Conservation (phyloP, 257 asterid species). For the Przewalskia tangutica region DNA sequence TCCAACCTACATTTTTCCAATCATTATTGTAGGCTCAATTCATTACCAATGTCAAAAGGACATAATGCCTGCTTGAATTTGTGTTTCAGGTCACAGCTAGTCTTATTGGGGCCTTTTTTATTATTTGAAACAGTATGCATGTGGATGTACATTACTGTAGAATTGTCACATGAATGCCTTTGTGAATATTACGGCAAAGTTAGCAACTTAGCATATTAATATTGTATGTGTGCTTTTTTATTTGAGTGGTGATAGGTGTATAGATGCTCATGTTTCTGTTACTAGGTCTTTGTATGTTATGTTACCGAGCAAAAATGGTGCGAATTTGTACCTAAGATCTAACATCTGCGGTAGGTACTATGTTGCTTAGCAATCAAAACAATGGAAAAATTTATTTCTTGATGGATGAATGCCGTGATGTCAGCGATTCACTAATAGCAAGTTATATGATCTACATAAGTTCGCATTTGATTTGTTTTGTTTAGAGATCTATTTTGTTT, state of each 20-base stretch:
- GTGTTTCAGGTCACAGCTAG: not conserved
- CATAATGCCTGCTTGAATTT: not conserved
- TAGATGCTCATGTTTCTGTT: not conserved
- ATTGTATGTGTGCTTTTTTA: not conserved
- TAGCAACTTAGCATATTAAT: not conserved
- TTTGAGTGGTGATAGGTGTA: not conserved
- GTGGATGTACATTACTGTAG: not conserved
- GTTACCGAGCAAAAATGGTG: not conserved
- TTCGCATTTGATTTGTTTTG: not conserved
- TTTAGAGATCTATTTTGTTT: not conserved
- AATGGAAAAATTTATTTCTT: not conserved
- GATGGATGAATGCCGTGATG: not conserved
- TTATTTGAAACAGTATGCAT: not conserved
- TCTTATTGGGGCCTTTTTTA: not conserved
- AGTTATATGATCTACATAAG: not conserved
- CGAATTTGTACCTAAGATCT: not conserved
- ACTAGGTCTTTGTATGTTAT: not conserved
- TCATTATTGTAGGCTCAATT: not conserved
- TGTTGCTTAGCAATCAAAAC: not conserved
- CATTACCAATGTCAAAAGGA: not conserved
- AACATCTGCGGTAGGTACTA: not conserved
- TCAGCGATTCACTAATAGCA: not conserved
- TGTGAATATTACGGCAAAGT: not conserved
- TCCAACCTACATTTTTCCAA: not conserved
- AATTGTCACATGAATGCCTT: not conserved